Conservation (phyloP, 805 yeast genomes). For the Isabelozyma heimii region DNA sequence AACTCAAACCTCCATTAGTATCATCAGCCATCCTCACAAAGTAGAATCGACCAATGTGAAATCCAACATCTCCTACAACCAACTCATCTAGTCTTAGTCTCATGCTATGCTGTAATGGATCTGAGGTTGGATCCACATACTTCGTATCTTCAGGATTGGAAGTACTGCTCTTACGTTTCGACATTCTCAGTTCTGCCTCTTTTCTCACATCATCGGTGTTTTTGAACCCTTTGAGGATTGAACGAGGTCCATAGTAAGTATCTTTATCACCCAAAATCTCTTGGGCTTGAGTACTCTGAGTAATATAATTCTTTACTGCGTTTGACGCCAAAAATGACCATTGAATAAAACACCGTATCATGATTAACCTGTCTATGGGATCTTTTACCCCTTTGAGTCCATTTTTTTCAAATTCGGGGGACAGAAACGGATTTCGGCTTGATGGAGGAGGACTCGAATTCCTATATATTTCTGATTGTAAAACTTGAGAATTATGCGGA, state of each 20-base stretch:
- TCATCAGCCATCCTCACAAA: slow-evolving; percentile 35
- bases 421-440: slow-evolving; percentile 14
- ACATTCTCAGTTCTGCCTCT: slow-evolving; percentile 28
- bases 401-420: slow-evolving; percentile 23
- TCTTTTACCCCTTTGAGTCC: slow-evolving; percentile 30
- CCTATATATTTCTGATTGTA: neutral
- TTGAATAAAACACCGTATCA: slow-evolving; percentile 32
- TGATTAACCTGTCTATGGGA: slow-evolving; percentile 33
- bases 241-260: slow-evolving; percentile 32
- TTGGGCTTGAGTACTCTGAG: slow-evolving; percentile 20
- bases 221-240: slow-evolving; percentile 33
- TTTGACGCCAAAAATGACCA: slow-evolving; percentile 37
- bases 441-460: slow-evolving; percentile 2
- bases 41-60: slow-evolving; percentile 38
- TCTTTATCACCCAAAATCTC: slow-evolving; percentile 40
- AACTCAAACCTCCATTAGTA: slow-evolving; percentile 33
- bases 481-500: slow-evolving; percentile 18
- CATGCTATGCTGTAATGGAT: slow-evolving; percentile 33
- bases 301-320: slow-evolving; percentile 21
- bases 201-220: slow-evolving; percentile 26
- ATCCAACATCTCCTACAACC: slow-evolving; percentile 40
- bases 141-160: slow-evolving; percentile 5
- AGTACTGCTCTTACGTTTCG: slow-evolving; percentile 19
- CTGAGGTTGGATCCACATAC: slow-evolving; percentile 38
- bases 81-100: slow-evolving; percentile 32